Evolutionary conservation across 2,329 filamentous ascomycete species (phyloP).

Genomic region (Fusarium armeniacum): DNA sequence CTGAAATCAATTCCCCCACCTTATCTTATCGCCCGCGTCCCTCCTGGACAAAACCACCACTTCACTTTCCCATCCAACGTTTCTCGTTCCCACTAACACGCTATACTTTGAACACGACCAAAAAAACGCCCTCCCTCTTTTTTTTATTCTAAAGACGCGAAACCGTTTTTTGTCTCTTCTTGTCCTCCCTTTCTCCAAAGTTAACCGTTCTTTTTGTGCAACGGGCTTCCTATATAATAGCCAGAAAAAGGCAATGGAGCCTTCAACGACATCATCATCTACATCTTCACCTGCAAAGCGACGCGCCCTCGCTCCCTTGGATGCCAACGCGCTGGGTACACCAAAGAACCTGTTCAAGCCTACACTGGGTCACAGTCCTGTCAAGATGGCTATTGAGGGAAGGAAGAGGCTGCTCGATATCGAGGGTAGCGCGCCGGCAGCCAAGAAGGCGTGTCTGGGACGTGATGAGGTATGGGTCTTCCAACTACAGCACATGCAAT

Average conservation of each 20-base stretch:
- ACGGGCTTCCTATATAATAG: neutral
- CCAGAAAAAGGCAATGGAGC: slow-evolving; percentile 41
- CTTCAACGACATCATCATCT: slow-evolving; percentile 30
- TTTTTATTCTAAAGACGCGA: neutral
- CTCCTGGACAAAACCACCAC: slow-evolving; percentile 38
- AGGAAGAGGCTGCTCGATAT: slow-evolving; percentile 50
- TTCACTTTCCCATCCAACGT: slow-evolving; percentile 26
- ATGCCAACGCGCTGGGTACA: slow-evolving; percentile 60
- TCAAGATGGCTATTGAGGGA: slow-evolving; percentile 48
- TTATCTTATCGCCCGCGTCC: slow-evolving; percentile 44
- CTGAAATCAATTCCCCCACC: slow-evolving; percentile 19
- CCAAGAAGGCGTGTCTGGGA: slow-evolving; percentile 55
- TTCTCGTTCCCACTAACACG: slow-evolving; percentile 35
- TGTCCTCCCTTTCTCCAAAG: neutral
- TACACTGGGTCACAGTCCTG: slow-evolving; percentile 43
- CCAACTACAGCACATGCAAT: neutral
- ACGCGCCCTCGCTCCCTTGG: slow-evolving; percentile 64
- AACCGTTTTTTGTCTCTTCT: neutral
- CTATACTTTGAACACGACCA: slow-evolving; percentile 24
- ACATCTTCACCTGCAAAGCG: slow-evolving; percentile 59
- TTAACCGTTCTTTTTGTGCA: neutral
- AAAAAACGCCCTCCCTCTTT: neutral
- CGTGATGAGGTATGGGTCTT: slow-evolving; percentile 50
- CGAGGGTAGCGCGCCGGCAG: slow-evolving; percentile 43
- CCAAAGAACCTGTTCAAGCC: slow-evolving; percentile 49